Percentiles rank a stretch among this genome's conserved stretches.
These are phyloP conservation scores for Lepidium aucheri DNA, from an alignment of 345 rosid species.

Conservation along the genomic window DNA sequence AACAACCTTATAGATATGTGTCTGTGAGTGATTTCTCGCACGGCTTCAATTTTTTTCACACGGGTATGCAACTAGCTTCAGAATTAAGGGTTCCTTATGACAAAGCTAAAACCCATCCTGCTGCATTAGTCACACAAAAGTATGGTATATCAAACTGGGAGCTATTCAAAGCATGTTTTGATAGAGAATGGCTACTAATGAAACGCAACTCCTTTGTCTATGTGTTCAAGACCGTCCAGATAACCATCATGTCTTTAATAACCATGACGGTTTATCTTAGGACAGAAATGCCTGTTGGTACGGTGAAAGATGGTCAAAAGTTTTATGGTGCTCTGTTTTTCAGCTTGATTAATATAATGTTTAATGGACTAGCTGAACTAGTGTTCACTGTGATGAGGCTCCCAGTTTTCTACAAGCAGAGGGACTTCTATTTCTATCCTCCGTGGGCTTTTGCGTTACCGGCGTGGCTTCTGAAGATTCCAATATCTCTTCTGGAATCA, in stretches of 20 bases:
- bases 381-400: constrained; percentile 49
- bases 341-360: constrained; percentile 48
- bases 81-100: constrained; percentile 48
- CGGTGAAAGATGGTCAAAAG: constrained; percentile 33
- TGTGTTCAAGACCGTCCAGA: constrained; percentile 48
- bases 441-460: constrained; percentile 61
- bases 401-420: constrained; percentile 64
- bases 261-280: constrained; percentile 45
- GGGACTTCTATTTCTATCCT: constrained; percentile 57
- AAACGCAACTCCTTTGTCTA: constrained; percentile 49
- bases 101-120: constrained; percentile 43
- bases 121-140: constrained; percentile 53
- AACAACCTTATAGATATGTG: constrained; percentile 42
- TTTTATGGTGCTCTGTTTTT: constrained; percentile 58
- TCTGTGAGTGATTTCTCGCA: constrained; percentile 41
- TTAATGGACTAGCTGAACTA: constrained; percentile 56
- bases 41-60: constrained; percentile 42
- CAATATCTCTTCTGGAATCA: constrained; percentile 49
- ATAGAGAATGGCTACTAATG: constrained; percentile 65
- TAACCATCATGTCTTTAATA: constrained; percentile 42
- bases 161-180: constrained; percentile 56
- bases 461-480: constrained; percentile 52
- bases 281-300: constrained; percentile 46
- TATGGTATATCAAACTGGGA: constrained; percentile 63
- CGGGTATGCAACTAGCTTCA: constrained; percentile 34